phyloP scores from a whole-genome alignment of 202 grass and related monocot genomes.

The Thinopyrum obtusiflorum region DNA sequence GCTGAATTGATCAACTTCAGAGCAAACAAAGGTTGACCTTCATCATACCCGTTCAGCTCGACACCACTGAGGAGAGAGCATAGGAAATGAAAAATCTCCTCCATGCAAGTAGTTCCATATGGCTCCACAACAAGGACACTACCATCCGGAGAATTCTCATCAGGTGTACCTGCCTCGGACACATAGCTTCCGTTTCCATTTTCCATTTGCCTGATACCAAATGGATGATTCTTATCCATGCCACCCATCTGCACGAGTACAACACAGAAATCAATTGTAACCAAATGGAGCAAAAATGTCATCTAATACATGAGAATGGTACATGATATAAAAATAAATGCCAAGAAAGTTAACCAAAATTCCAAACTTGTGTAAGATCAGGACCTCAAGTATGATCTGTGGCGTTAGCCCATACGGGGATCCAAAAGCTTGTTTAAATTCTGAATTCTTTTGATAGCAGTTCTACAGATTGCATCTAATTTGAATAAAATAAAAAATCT shows the following conservation, averaged over 20 bases:
- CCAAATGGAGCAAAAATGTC: background rate
- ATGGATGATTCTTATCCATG: slow-evolving; percentile 69
- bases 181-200: slow-evolving; percentile 71
- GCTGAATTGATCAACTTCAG: slow-evolving; percentile 89
- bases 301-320: background rate
- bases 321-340: slow-evolving; percentile 2
- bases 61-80: slow-evolving; percentile 81
- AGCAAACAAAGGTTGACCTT: slow-evolving; percentile 88
- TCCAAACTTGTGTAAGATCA: background rate
- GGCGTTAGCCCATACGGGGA: background rate
- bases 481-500: background rate
- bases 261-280: slow-evolving; percentile 22
- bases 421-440: background rate
- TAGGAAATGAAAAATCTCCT: slow-evolving; percentile 95
- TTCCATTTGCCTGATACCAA: slow-evolving; percentile 69
- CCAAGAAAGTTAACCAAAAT: slow-evolving; percentile 12
- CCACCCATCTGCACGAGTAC: slow-evolving; percentile 58
- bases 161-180: slow-evolving; percentile 35
- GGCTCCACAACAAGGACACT: slow-evolving; percentile 57
- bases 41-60: slow-evolving; percentile 77
- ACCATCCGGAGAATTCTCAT: slow-evolving; percentile 51
- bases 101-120: slow-evolving; percentile 94
- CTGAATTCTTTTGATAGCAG: background rate
- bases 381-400: background rate
- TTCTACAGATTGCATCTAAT: background rate